Evolutionary conservation across 164 flowering plant genomes (phyloP), one percentile per base, ranked within the genome.

Genomic region (Buxus sempervirens): DNA sequence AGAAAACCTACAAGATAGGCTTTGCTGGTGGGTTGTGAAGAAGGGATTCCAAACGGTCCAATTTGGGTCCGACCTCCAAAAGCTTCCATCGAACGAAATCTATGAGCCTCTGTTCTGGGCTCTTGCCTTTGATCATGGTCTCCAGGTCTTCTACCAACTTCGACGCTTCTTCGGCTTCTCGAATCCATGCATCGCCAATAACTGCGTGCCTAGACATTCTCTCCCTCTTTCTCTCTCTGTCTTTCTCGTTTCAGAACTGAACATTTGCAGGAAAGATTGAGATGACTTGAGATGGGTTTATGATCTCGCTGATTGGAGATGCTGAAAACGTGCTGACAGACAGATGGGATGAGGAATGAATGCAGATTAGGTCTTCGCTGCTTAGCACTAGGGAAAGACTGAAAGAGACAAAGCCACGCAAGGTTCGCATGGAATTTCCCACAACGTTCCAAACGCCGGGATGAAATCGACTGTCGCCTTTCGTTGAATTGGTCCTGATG

Each of bases 1-100:
- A 23, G 6, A 21, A 28, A 56, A 56, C 53, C 14, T 66, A 75
- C 73, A 75, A 58, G 27, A 75, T 58, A 71, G 78, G 78, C 66
- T 70, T 75, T 3, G 73, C 58, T 54, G 74, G 71, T 48, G 74
- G 78, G 64, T 75, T 71, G 41, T 58, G 72, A 27, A 75, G 78
- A 27, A 75, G 78, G 12, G 78, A 67, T 63, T 75, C 78, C 49
- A 75, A 67, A 15, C 74, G 78, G 51, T 67, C 78, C 32, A 75
- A 64, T 69, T 67, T 75, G 23, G 68, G 58, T 54, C 78, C 78
- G 48, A 64, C 58, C 54, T 75, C 78, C 21, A 58, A 53, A 53
- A 75, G 78, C 58, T 75, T 75, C 62, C 75, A 63, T 63, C 71
- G 32, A 59, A 69, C 72, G 38, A 19, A 49, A 54, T 62, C 73